phyloP scores from a whole-genome alignment of 1,284 basidiomycete genomes.

The Cutaneotrichosporon sp. region DNA sequence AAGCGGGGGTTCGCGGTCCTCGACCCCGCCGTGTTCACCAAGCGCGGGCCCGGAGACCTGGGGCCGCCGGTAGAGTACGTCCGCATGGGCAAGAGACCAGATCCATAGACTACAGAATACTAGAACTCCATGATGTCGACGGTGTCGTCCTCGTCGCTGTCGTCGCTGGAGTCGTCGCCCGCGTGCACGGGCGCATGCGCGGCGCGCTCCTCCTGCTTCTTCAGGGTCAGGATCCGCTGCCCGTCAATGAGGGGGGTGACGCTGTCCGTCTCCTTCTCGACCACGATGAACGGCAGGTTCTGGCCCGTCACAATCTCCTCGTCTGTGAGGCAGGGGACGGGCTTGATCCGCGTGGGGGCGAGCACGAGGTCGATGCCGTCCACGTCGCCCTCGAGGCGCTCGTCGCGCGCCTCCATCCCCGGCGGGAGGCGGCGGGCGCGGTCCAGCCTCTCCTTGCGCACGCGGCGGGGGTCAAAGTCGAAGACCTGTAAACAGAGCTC shows the following conservation, averaged over 20 bases:
- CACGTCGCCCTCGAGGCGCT: constrained; percentile 14
- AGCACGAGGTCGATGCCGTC: constrained; percentile 27
- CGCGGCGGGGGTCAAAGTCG: constrained; percentile 49
- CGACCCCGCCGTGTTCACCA: constrained; percentile 27
- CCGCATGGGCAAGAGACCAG: constrained; percentile 28
- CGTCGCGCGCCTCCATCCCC: background rate
- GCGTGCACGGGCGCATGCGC: no score
- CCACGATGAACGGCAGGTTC: constrained; percentile 42
- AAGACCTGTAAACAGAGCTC: constrained; percentile 28
- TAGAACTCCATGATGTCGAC: constrained; percentile 40
- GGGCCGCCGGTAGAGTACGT: constrained; percentile 28
- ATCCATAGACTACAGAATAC: background rate
- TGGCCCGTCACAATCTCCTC: constrained; percentile 27
- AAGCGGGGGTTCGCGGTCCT: constrained; percentile 28
- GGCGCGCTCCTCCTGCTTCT: background rate
- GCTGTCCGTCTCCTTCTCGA: constrained; percentile 24
- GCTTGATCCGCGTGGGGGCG: constrained; percentile 28
- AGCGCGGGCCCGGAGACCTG: constrained; percentile 25
- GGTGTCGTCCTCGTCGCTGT: constrained; percentile 4
- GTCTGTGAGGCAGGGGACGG: background rate
- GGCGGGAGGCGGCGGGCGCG: constrained; percentile 13
- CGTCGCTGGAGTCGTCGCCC: background rate
- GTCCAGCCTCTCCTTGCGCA: constrained; percentile 34
- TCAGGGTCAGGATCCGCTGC: constrained; percentile 39
- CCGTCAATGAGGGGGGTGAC: constrained; percentile 46